Evolutionary conservation across 2,329 filamentous ascomycete genomes (phyloP), one percentile per base, ranked within the genome.

Genomic region (Septoria linicola): DNA sequence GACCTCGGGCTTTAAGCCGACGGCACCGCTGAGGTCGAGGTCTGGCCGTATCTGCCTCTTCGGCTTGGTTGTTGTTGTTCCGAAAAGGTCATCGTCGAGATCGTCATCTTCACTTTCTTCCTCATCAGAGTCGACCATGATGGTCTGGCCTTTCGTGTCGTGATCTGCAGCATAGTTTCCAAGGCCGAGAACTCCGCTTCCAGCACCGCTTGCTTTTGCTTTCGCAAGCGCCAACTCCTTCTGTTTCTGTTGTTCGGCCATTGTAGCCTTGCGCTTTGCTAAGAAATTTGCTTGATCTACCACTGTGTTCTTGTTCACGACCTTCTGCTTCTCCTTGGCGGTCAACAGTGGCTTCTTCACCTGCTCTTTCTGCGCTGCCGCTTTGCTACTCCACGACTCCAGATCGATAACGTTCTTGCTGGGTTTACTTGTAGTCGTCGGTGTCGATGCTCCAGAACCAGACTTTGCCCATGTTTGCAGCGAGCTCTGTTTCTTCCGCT

Each of bases 51-150:
- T 44, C 35, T 50, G 51, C 57, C 66, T 66, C 65, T 82, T 80
- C 51, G 43, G 73, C 72, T 71, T 73, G 34, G 70, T 68, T 25
- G 67, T 57, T 25, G 67, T 56, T 2, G 80, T 77, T 23, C 78
- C 82, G 58, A 84, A 85, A 2, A 89, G 80, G 10, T 88, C 85
- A 32, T 84, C 83, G 51, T 85, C 81, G 8, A 88, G 80, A 34
- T 72, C 72, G n/a, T 72, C 72, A 25, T 63, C 65, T n/a, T 66
- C 66, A 23, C 65, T 63, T 7, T 72, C 72, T 55, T 73, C 73
- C 49, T 76, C 75, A 43, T 93, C 89, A 2, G 82, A 85, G 4
- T 81, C 84, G 35, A 96, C 88, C 89, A 97, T 96, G 69, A 97
- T 89, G 58, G 92, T 89, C 64, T 85, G 87, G 57, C 87, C 87